Conservation (phyloP, 306 rosid genomes). For the Dryas alaskensis region DNA sequence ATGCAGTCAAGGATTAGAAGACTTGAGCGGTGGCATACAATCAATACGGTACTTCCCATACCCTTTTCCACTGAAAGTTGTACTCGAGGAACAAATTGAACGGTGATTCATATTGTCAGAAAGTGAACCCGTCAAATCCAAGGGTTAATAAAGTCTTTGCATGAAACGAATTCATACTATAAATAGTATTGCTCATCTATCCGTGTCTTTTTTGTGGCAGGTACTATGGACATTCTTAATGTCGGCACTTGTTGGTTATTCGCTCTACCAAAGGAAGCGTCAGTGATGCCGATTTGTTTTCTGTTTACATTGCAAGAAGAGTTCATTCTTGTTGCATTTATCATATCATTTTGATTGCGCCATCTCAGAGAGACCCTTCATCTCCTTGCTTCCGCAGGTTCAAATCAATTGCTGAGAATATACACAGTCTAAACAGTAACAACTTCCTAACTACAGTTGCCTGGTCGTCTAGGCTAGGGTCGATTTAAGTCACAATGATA, state of each 20-base stretch:
- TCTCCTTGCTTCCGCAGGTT: slow-evolving; percentile 1
- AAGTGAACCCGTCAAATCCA: no score
- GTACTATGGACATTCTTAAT: slow-evolving; percentile 90
- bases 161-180: no score
- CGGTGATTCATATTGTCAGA: neutral
- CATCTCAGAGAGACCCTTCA: slow-evolving; percentile 3
- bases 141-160: no score
- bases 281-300: slow-evolving; percentile 32
- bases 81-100: neutral
- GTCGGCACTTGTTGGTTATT: slow-evolving; percentile 96
- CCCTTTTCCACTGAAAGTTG: neutral
- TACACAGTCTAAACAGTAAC: neutral
- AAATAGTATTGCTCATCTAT: neutral
- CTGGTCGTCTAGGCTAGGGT: neutral
- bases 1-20: slow-evolving; percentile 92
- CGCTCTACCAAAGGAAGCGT: slow-evolving; percentile 84
- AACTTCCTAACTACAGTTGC: neutral
- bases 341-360: slow-evolving; percentile 5
- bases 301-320: neutral
- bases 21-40: slow-evolving; percentile 92
- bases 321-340: neutral
- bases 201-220: slow-evolving; percentile 38
- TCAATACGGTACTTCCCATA: slow-evolving; percentile 64
- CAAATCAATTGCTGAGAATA: neutral
- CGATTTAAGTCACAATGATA: neutral